Percentiles rank a stretch among this genome's conserved stretches.
Conservation (phyloP, 2,329 filamentous ascomycete genomes). For the Orbilia javanica region DNA sequence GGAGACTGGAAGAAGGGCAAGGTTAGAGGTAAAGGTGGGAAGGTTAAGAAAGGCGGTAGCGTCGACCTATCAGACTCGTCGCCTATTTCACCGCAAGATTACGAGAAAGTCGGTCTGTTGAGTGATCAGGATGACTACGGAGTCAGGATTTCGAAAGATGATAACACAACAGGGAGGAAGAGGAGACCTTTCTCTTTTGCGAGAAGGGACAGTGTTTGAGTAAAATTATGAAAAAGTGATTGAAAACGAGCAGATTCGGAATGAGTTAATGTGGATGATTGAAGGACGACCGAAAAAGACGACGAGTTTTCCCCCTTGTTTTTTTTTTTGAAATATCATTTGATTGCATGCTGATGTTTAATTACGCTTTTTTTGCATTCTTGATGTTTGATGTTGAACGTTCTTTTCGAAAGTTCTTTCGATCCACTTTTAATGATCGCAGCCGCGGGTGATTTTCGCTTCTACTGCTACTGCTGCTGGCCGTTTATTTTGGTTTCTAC, state of each 20-base stretch:
- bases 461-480: background rate
- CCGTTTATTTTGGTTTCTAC: background rate
- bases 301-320: background rate
- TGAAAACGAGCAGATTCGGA: background rate
- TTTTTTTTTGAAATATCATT: background rate
- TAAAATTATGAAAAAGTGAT: background rate
- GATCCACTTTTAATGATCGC: constrained; percentile 14
- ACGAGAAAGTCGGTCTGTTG: constrained; percentile 5
- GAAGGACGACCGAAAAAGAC: background rate
- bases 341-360: constrained; percentile 22
- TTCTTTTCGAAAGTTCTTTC: background rate
- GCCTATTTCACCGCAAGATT: background rate
- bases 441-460: constrained; percentile 9
- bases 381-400: constrained; percentile 23
- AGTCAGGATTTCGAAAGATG: constrained; percentile 28
- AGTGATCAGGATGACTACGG: constrained; percentile 51
- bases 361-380: constrained; percentile 19
- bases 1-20: constrained; percentile 55
- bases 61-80: background rate
- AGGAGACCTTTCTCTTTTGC: constrained; percentile 22
- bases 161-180: constrained; percentile 16
- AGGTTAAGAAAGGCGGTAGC: constrained; percentile 16
- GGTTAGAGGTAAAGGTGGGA: constrained; percentile 38
- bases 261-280: constrained; percentile 26
- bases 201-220: constrained; percentile 28